These are phyloP conservation scores for Aspergillus quadricinctus DNA, from an alignment of 2,329 filamentous ascomycete species.

Conservation along the genomic window DNA sequence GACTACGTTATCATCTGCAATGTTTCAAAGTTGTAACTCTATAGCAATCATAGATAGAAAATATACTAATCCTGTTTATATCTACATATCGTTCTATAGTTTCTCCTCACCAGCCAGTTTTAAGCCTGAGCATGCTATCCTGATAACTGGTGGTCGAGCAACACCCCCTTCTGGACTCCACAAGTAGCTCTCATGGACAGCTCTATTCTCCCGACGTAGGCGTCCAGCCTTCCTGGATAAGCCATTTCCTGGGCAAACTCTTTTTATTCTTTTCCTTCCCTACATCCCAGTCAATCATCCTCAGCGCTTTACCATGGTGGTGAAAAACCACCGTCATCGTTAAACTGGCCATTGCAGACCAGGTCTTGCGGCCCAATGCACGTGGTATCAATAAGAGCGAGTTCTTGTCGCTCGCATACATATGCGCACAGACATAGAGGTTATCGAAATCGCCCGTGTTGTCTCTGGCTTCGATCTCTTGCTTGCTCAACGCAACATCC, in stretches of 20 bases:
- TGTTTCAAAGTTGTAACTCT: background rate
- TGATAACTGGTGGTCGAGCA: conserved; percentile 48
- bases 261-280: conserved; percentile 6
- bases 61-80: background rate
- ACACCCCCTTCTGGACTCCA: conserved; percentile 40
- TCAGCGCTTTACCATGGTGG: conserved; percentile 34
- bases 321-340: conserved; percentile 49
- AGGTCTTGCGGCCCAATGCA: conserved; percentile 41
- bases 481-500: conserved; percentile 11
- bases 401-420: conserved; percentile 56
- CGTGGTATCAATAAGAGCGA: conserved; percentile 50
- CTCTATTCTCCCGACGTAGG: conserved; percentile 43
- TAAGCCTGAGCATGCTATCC: conserved; percentile 45
- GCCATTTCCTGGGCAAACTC: conserved; percentile 39
- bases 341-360: conserved; percentile 44
- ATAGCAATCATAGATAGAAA: background rate
- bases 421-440: conserved; percentile 54
- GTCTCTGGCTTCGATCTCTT: conserved; percentile 17
- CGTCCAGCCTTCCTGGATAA: conserved; percentile 47
- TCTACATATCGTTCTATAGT: conserved; percentile 10
- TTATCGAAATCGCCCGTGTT: conserved; percentile 43
- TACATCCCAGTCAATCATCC: conserved; percentile 38
- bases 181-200: conserved; percentile 44
- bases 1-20: background rate
- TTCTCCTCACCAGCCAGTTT: conserved; percentile 14